Conservation (phyloP, 108 stramenopile species). For the Fistulifera pelliculosa region DNA sequence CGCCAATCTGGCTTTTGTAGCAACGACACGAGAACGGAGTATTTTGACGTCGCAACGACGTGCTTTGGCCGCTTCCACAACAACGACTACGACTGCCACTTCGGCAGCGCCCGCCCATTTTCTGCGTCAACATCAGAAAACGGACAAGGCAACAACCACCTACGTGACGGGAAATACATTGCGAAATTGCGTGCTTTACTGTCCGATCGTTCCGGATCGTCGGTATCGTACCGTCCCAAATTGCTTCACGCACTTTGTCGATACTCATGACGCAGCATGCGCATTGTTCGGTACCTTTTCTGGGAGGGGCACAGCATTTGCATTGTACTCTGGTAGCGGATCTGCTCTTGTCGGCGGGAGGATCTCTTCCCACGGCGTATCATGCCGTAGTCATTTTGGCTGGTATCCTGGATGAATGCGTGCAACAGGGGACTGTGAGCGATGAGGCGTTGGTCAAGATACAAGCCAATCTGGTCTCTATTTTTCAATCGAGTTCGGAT, state of each 20-base stretch:
- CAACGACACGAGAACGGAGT: conserved; percentile 43
- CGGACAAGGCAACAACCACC: not conserved
- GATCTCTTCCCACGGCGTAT: conserved; percentile 69
- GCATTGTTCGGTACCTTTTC: conserved; percentile 15
- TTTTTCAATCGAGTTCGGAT: conserved; percentile 44
- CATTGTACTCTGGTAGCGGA: conserved; percentile 73
- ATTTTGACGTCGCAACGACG: conserved; percentile 53
- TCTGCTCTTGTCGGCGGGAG: conserved; percentile 53
- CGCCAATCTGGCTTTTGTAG: conserved; percentile 61
- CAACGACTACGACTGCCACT: conserved; percentile 13
- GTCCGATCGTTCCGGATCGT: conserved; percentile 25
- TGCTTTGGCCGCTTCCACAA: conserved; percentile 22
- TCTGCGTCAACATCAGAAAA: conserved; percentile 8
- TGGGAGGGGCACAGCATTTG: conserved; percentile 50
- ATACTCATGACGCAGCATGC: conserved; percentile 76
- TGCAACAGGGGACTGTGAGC: conserved; percentile 48
- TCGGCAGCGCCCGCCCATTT: conserved; percentile 23
- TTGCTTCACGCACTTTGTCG: conserved; percentile 58
- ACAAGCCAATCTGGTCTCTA: conserved; percentile 46
- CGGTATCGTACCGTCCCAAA: conserved; percentile 64
- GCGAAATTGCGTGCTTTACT: conserved; percentile 31
- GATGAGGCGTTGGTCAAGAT: conserved; percentile 56
- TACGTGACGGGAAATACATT: conserved; percentile 27
- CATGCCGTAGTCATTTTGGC: conserved; percentile 55
- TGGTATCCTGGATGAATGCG: conserved; percentile 54